phyloP scores from a whole-genome alignment of 2,329 filamentous ascomycete species.

The Penicillium sp. region DNA sequence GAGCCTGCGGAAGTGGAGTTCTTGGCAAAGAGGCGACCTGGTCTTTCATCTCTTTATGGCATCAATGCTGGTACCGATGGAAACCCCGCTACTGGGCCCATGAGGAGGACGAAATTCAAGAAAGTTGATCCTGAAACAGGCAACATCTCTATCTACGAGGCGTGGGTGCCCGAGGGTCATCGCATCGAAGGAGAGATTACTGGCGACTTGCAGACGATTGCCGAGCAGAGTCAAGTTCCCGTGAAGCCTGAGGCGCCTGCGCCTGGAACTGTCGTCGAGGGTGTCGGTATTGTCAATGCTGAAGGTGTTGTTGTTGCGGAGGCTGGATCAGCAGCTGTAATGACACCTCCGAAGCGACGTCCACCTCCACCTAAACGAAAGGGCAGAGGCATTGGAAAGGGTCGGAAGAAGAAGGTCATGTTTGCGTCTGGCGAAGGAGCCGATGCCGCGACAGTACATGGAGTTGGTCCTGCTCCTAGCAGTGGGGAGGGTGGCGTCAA shows the following conservation, averaged over 20 bases:
- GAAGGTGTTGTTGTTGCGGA: constrained; percentile 58
- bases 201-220: constrained; percentile 49
- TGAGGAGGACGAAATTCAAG: constrained; percentile 77
- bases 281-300: constrained; percentile 58
- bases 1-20: constrained; percentile 61
- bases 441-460: constrained; percentile 35
- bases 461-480: constrained; percentile 40
- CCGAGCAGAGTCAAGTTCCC: constrained; percentile 39
- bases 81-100: constrained; percentile 47
- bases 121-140: constrained; percentile 71
- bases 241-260: constrained; percentile 46
- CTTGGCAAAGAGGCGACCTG: constrained; percentile 60
- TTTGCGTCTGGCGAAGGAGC: constrained; percentile 49
- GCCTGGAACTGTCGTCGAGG: constrained; percentile 59
- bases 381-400: constrained; percentile 73
- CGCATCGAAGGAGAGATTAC: constrained; percentile 78
- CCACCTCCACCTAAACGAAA: constrained; percentile 78
- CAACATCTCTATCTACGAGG: constrained; percentile 79
- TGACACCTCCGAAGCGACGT: constrained; percentile 57
- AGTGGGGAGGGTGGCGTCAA: constrained; percentile 35
- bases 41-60: constrained; percentile 54
- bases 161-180: constrained; percentile 76
- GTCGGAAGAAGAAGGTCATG: constrained; percentile 69
- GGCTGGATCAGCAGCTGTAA: constrained; percentile 43
- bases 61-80: constrained; percentile 29